Evolutionary conservation across 2,329 filamentous ascomycete genomes (phyloP), one percentile per base, ranked within the genome.

Genomic region (Fusarium caatingaense): DNA sequence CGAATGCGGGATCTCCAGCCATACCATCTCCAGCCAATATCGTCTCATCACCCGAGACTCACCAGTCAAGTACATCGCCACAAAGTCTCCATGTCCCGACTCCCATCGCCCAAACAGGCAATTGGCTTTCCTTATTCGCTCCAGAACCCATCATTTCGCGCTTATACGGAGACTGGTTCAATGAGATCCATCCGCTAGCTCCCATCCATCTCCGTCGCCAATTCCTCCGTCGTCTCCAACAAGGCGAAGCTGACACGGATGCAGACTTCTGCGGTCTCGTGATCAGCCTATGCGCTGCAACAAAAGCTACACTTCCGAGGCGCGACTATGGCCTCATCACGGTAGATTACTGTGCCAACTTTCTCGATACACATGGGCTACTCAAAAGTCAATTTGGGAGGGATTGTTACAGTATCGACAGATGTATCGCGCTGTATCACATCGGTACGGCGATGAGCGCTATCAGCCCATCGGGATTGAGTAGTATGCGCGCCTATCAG

Each of bases 371-470:
- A 6, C 64, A 78, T 23, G 56, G 71, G 4, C 60, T 80, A 12
- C 63, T 79, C 1, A 48, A 67, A 9, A 66, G 63, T 12, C 61
- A 63, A 6, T 69, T 74, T 15, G 32, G 56, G 0, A 57, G 59
- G 12, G 50, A 71, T 1, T 46, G 58, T 0, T 80, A 78, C 47
- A 74, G 74, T 4, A 57, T 80, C 1, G 78, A 81, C 47, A 80
- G 78, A 69, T 79, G 78, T 62, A 74, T 79, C 20, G 75, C 78
- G 23, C 76, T 78, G 70, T 81, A 81, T 54, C 79, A 81, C 37
- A 57, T 81, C 6, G 75, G 76, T 5, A 72, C 60, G 2, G 73
- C 79, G 1, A 61, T 75, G 9, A 50, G 64, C 10, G 69, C 72
- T 2, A 47, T 64, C 2, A 32, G 56, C 0, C 59, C 71, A 2